phyloP scores from a whole-genome alignment of 225 moss, liverwort and hornwort species.

The Bryum argenteum region DNA sequence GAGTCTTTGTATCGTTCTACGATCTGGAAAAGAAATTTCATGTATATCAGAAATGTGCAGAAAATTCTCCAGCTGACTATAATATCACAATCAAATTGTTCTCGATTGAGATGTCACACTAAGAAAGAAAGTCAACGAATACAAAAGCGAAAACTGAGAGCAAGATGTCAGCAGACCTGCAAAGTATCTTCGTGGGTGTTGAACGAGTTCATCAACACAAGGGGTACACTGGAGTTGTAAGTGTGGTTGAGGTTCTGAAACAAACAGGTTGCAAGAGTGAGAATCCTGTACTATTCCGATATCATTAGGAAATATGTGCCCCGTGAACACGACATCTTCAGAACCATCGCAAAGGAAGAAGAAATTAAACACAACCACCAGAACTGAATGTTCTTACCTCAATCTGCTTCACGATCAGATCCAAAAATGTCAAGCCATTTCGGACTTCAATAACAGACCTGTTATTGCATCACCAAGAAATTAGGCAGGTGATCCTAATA shows the following conservation, averaged over 20 bases:
- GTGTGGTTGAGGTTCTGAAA: slow-evolving; percentile 78
- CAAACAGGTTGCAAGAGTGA: slow-evolving; percentile 17
- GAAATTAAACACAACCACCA: too few relatives aligned
- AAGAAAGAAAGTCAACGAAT: slow-evolving; percentile 6
- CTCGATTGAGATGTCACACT: slow-evolving; percentile 5
- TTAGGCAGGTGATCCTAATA: neutral
- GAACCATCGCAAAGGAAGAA: too few relatives aligned
- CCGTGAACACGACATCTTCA: neutral
- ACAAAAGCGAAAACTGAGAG: neutral
- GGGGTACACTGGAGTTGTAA: slow-evolving; percentile 72
- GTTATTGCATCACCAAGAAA: slow-evolving; percentile 19
- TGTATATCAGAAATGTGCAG: slow-evolving; percentile 16
- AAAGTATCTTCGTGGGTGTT: slow-evolving; percentile 95
- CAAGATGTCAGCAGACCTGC: slow-evolving; percentile 47
- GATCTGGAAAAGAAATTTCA: slow-evolving; percentile 54
- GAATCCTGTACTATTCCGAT: slow-evolving; percentile 14
- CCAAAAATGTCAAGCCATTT: slow-evolving; percentile 90
- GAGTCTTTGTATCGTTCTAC: slow-evolving; percentile 78
- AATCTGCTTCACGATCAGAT: slow-evolving; percentile 94
- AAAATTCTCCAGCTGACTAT: neutral
- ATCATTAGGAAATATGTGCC: neutral
- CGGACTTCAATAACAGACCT: slow-evolving; percentile 97
- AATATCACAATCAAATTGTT: neutral
- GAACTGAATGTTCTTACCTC: slow-evolving; percentile 50
- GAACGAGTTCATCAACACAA: slow-evolving; percentile 99